Evolutionary conservation across 768 basidiomycete genomes (phyloP), one percentile per base, ranked within the genome.

Genomic region (Pholiota molesta): DNA sequence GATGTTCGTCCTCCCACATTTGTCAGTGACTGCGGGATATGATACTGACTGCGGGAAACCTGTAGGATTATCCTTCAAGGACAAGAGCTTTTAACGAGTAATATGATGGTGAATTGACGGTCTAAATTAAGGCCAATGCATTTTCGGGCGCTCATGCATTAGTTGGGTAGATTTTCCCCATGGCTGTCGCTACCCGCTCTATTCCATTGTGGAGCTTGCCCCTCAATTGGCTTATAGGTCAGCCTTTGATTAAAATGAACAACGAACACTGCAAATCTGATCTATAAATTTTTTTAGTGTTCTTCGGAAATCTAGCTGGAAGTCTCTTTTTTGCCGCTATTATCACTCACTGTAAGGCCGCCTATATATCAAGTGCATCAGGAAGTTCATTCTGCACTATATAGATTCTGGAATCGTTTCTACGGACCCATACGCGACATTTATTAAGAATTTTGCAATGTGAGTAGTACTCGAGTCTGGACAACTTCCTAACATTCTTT

Each of bases 191-290:
- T 39, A 90, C 82, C 66, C 73, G 86, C 19, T 83, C 79, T 0
- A 76, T 91, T 52, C 90, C 90, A 5, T 85, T 85, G 83, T 91
- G 89, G 89, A 78, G 85, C 45, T 72, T 91, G 42, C 83, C 82
- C 14, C 71, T 86, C 45, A 91, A 91, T 71, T 91, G 87, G 86
- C 63, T 86, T 16, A 82, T 90, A 60, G 90, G 89, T 88, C 65
- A 52, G 75, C 31, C 7, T 31, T 17, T 17, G 14, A 35, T 26
- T 39, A 40, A 21, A 44, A 37, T 44, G n/a, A 37, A 37, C 11
- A 55, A 19, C 11, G 35, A 52, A 28, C 14, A 19, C 54, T 31
- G 16, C 26, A 45, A 45, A 14, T 47, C 47, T 55, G 42, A 61
- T n/a, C 47, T 51, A 14, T 45, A 29, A 29, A 45, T 23, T 16